These are phyloP conservation scores for Cadophora malorum DNA, from an alignment of 2,329 filamentous ascomycete species.

Conservation along the genomic window DNA sequence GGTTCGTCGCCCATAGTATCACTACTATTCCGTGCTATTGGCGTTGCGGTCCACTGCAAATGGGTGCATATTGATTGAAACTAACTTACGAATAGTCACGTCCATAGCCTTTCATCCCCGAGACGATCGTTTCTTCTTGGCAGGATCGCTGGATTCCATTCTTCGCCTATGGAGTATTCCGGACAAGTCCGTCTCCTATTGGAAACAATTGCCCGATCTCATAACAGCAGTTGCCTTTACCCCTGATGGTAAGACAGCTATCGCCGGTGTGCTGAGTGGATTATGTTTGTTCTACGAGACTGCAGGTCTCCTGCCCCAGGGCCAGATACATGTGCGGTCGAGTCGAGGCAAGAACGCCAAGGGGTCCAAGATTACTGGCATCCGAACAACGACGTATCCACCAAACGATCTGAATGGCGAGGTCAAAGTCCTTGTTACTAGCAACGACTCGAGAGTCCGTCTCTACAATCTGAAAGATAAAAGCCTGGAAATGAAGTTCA, in stretches of 20 bases:
- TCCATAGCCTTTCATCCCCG: slow-evolving; percentile 93
- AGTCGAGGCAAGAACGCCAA: slow-evolving; percentile 92
- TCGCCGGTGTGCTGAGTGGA: slow-evolving; percentile 86
- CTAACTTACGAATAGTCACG: slow-evolving; percentile 63
- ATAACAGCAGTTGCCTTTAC: slow-evolving; percentile 95
- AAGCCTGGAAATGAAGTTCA: slow-evolving; percentile 85
- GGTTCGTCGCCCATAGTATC: slow-evolving; percentile 20
- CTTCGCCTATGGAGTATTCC: slow-evolving; percentile 95
- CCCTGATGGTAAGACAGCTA: slow-evolving; percentile 86
- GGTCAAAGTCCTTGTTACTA: slow-evolving; percentile 86
- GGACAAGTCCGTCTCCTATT: slow-evolving; percentile 90
- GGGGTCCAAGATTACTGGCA: slow-evolving; percentile 96
- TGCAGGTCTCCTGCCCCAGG: slow-evolving; percentile 81
- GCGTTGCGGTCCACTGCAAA: background rate
- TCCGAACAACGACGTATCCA: slow-evolving; percentile 73
- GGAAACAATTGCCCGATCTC: slow-evolving; percentile 78
- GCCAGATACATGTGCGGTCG: slow-evolving; percentile 91
- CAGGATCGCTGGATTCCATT: slow-evolving; percentile 88
- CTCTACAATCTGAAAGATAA: slow-evolving; percentile 90
- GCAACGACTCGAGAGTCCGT: slow-evolving; percentile 91
- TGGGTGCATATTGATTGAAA: background rate
- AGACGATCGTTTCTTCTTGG: slow-evolving; percentile 96
- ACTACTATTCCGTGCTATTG: background rate
- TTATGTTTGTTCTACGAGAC: slow-evolving; percentile 92
- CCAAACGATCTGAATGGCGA: slow-evolving; percentile 62